Evolutionary conservation across 176 grass and related monocot genomes (phyloP), one percentile per base, ranked within the genome.

Genomic region (Carex scoparia): DNA sequence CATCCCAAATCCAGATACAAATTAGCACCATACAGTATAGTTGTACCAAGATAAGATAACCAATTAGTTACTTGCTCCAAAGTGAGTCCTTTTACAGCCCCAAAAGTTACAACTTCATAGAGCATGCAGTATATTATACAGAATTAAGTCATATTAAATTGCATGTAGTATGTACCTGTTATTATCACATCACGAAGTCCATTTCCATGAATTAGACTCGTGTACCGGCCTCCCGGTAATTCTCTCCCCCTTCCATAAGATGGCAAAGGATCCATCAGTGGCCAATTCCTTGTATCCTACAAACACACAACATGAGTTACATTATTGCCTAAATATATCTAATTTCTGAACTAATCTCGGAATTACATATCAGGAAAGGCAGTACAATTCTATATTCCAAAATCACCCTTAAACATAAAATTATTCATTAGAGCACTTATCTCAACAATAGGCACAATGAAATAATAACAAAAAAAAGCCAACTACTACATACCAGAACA

Each of bases 191-290:
- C 94, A 75, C 87, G 79, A 73, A 97, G 84, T 51, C 94, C 92
- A 48, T 97, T 86, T 69, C 90, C 94, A 67, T 84, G 87, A 84
- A 97, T 97, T 78, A 97, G 84, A 86, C 94, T 97, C 42, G 67
- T 61, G 83, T 94, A 89, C 58, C 92, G 85, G 1, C 88, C 46
- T 12, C 90, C 94, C 0, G 94, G 92, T 30, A 94, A 68, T 90
- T 97, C 94, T 84, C 94, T 69, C 0, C 92, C 94, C 46, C 94
- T 86, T 23, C 92, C 94, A 84, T 94, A 97, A 7, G 94, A 97
- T 65, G 94, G 94, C 85, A 97, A 90, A 65, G 92, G 92, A 88
- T 83, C 90, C 85, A 92, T 81, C 68, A 97, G 81, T 60, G 92
- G 94, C 94, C 94, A 94, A 27, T 84, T 77, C 78, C 86, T 27